Percentiles rank a stretch among this genome's conserved stretches.
Conservation (phyloP, 352 stramenopile species). For the Blastocystis sp. region DNA sequence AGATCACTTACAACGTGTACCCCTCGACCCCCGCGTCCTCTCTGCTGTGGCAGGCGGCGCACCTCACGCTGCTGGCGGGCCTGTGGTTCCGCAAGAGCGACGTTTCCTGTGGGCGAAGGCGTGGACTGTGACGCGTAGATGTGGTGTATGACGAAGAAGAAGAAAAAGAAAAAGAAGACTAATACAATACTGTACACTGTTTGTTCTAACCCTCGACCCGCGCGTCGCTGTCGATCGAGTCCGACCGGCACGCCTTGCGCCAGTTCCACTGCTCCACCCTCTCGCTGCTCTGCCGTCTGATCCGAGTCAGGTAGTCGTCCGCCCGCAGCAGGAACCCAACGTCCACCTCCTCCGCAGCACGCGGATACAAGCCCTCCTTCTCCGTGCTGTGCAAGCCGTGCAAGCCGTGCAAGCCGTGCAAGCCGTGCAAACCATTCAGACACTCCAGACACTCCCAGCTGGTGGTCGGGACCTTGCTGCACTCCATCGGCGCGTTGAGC, state of each 20-base stretch:
- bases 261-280: background rate
- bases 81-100: slow-evolving; percentile 61
- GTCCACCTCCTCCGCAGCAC: background rate
- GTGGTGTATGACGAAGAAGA: slow-evolving; percentile 18
- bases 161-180: slow-evolving; percentile 38
- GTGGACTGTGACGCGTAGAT: slow-evolving; percentile 8
- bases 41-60: slow-evolving; percentile 84
- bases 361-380: background rate
- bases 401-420: too few relatives aligned
- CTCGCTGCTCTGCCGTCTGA: background rate
- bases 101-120: slow-evolving; percentile 13
- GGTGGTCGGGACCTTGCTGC: background rate
- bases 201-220: background rate
- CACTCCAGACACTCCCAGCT: background rate
- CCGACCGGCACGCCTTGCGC: background rate
- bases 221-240: background rate
- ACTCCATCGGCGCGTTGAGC: background rate
- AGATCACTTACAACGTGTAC: slow-evolving; percentile 91
- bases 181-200: background rate
- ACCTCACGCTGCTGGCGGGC: slow-evolving; percentile 78
- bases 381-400: too few relatives aligned
- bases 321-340: background rate
- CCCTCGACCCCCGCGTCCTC: slow-evolving; percentile 86
- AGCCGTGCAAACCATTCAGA: background rate
- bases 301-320: background rate